Base-by-base conservation (phyloP, 2,329 filamentous ascomycete species). In the Arachnomyces sp. region DNA sequence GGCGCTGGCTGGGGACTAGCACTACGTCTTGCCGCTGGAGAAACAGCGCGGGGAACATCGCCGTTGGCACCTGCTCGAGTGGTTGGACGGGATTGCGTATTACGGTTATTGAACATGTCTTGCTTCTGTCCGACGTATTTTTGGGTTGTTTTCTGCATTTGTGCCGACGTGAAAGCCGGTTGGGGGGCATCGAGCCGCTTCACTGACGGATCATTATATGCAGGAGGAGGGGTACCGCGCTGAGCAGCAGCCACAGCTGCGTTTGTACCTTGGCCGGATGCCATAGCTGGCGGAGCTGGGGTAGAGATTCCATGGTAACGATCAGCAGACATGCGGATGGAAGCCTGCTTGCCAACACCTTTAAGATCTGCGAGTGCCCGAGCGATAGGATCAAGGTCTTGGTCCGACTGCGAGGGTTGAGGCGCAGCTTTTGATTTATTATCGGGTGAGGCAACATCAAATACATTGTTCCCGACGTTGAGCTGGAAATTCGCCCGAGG, bases 391-490 rank as follows among this genome's bases (percentile, higher is more conserved):
- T 98, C 92, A 12, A 75, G 64, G 16, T 87, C 82, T 18, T 85
- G 81, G 28, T 73, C 65, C 3, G 64, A 51, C 8, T 59, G 40
- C 59, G 71, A 50, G 57, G 57, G 35, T 55, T 61, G 25, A 58
- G 62, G 43, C 42, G 62, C 42, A 52, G 54, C 47, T 56, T 56
- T 56, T 33, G 47, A 56, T 37, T 73, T 73, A 48, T 73, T 75
- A 44, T 90, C 85, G 0, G 86, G 82, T 7, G 84, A 84, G 9
- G 85, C 84, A 7, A 98, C 90, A 42, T 94, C 82, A 54, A 98
- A 95, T 8, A 98, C 87, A 53, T 98, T 98, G 53, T 93, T 87
- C 6, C 92, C 92, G 40, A 98, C 78, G 54, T 95, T 95, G 18
- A 98, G 73, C 45, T 94, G 90, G 53, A 96, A 81, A 59, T 84